These are phyloP conservation scores for Debaryomyces sp. DNA, from an alignment of 1,139 yeast genomes.

Conservation along the genomic window DNA sequence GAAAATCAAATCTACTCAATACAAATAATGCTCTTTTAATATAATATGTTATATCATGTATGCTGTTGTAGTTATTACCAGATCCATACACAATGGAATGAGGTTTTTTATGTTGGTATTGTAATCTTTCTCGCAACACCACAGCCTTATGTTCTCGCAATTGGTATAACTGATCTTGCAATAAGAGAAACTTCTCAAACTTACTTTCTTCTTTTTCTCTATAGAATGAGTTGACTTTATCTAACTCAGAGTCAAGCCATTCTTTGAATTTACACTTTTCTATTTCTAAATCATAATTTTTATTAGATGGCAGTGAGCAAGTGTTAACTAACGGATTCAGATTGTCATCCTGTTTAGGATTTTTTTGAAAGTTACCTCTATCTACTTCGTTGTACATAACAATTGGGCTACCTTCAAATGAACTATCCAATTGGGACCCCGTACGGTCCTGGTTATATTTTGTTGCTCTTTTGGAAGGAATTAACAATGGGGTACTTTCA, in stretches of 20 bases:
- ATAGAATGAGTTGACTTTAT: constrained; percentile 64
- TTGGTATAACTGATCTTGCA: constrained; percentile 71
- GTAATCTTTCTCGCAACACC: constrained; percentile 17
- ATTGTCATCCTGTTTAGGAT: neutral
- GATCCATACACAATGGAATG: constrained; percentile 1
- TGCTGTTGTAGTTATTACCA: constrained; percentile 22
- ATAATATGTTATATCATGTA: constrained; percentile 35
- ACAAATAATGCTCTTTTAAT: constrained; percentile 35
- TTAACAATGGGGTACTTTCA: constrained; percentile 37
- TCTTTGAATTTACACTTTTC: constrained; percentile 49
- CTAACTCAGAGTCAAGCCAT: constrained; percentile 65
- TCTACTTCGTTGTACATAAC: neutral
- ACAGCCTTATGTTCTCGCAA: constrained; percentile 54
- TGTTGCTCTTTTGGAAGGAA: constrained; percentile 12
- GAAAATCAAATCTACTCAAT: constrained; percentile 52
- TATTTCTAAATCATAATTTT: constrained; percentile 22
- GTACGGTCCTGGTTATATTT: neutral
- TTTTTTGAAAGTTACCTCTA: too few species aligned
- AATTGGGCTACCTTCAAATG: neutral
- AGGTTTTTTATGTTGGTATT: constrained; percentile 11
- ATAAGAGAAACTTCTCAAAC: constrained; percentile 57
- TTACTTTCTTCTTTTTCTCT: constrained; percentile 61
- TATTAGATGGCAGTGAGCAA: constrained; percentile 21
- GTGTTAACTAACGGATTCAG: constrained; percentile 19
- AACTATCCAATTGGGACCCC: neutral